These are phyloP conservation scores for Boletus vinaceobasis DNA, from an alignment of 768 basidiomycete genomes.

Conservation along the genomic window DNA sequence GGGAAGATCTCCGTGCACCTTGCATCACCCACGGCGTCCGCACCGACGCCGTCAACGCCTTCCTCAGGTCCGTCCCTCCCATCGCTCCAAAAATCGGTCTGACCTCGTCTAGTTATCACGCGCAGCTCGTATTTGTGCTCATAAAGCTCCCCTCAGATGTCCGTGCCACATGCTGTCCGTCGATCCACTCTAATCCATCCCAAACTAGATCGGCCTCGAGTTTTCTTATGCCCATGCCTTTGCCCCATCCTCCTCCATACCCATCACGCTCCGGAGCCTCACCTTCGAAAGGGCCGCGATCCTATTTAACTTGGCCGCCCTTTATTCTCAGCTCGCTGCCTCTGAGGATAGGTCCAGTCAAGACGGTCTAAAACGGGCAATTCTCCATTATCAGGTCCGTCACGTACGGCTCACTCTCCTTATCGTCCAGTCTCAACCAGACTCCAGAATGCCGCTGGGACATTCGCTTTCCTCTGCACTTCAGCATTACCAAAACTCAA, in stretches of 20 bases:
- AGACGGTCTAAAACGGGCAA: conserved; percentile 85
- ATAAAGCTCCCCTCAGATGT: conserved; percentile 85
- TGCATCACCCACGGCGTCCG: conserved; percentile 56
- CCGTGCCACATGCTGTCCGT: conserved; percentile 17
- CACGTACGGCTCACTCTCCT: not conserved
- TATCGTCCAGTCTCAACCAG: conserved; percentile 14
- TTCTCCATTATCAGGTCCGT: conserved; percentile 64
- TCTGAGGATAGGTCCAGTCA: conserved; percentile 63
- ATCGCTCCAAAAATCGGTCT: not conserved
- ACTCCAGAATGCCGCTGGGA: conserved; percentile 65
- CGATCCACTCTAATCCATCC: conserved; percentile 10
- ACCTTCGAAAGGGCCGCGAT: conserved; percentile 76
- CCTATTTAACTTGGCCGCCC: conserved; percentile 81
- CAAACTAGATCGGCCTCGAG: conserved; percentile 59
- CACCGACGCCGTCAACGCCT: conserved; percentile 46
- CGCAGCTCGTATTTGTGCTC: conserved; percentile 79
- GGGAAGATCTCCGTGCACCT: conserved; percentile 63
- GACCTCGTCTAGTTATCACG: conserved; percentile 68
- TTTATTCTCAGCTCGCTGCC: conserved; percentile 79
- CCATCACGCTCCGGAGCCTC: conserved; percentile 69
- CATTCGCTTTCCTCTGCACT: conserved; percentile 56
- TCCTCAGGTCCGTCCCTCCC: conserved; percentile 52
- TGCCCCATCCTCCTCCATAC: conserved; percentile 43
- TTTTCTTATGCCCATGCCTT: conserved; percentile 77
- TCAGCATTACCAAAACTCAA: conserved; percentile 52